Evolutionary conservation across 2,329 filamentous ascomycete genomes (phyloP).

Genomic region (Cadophora gregata): DNA sequence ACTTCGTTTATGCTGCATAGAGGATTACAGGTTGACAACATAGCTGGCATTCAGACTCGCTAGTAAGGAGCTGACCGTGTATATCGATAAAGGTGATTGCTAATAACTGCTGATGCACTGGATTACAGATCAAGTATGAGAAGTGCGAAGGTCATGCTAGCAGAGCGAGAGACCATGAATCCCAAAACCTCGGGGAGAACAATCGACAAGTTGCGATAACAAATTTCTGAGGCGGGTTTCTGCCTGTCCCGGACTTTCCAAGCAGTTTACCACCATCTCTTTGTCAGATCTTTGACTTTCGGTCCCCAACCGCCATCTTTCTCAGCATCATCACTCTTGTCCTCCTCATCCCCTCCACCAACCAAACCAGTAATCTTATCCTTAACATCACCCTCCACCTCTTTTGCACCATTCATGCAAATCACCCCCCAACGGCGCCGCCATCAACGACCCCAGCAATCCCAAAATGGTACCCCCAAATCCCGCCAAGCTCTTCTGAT

Average conservation of each 20-base stretch:
- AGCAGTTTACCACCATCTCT: background rate
- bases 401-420: background rate
- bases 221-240: background rate
- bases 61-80: too few relatives aligned
- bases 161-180: too few relatives aligned
- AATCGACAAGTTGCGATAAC: too few relatives aligned
- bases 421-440: background rate
- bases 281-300: background rate
- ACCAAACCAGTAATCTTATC: background rate
- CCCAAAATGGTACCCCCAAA: constrained; percentile 15
- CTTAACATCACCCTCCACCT: background rate
- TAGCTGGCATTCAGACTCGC: too few relatives aligned
- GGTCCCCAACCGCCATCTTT: background rate
- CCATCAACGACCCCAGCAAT: background rate
- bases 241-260: too few relatives aligned
- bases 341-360: background rate
- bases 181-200: too few relatives aligned
- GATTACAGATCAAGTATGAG: too few relatives aligned
- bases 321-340: background rate
- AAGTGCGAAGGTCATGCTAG: too few relatives aligned
- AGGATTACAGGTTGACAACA: too few relatives aligned
- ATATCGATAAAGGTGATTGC: background rate
- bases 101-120: too few relatives aligned
- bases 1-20: too few relatives aligned
- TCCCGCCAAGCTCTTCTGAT: background rate